These are phyloP conservation scores for Coemansia sp. DNA, from an alignment of 192 early-diverging fungal genomes.

Conservation along the genomic window DNA sequence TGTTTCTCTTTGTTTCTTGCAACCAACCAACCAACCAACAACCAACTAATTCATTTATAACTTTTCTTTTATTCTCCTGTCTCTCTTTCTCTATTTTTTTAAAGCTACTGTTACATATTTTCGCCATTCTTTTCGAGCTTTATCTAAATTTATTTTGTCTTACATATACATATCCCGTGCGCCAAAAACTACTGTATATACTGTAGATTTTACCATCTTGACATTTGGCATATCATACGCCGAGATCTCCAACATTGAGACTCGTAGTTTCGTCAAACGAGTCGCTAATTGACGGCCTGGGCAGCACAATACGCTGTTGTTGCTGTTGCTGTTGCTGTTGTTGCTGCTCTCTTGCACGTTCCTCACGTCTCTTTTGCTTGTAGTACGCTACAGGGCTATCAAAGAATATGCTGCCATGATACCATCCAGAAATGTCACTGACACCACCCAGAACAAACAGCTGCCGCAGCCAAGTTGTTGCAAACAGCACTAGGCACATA, in stretches of 20 bases:
- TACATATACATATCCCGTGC: too few species aligned
- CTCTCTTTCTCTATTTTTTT: too few species aligned
- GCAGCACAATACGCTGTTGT: background rate
- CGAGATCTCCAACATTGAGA: constrained; percentile 15
- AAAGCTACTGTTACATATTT: too few species aligned
- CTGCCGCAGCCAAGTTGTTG: constrained; percentile 26
- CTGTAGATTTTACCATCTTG: too few species aligned
- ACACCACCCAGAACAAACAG: constrained; percentile 6
- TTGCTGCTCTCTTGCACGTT: background rate
- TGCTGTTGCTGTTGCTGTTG: background rate
- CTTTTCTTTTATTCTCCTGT: too few species aligned
- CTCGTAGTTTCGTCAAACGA: constrained; percentile 2
- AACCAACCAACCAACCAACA: too few species aligned
- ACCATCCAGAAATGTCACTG: constrained; percentile 24
- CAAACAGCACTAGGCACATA: constrained; percentile 20
- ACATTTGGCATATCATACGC: too few species aligned
- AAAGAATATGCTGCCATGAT: constrained; percentile 19
- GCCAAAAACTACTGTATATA: too few species aligned
- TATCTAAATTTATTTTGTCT: too few species aligned
- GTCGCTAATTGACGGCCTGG: background rate
- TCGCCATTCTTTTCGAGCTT: too few species aligned
- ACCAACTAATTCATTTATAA: too few species aligned
- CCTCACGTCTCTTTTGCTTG: constrained; percentile 1
- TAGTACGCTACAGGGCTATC: constrained; percentile 17
- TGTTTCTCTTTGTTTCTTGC: too few species aligned